Evolutionary conservation across 176 grass and related monocot genomes (phyloP).

Genomic region (Oryza australiensis): DNA sequence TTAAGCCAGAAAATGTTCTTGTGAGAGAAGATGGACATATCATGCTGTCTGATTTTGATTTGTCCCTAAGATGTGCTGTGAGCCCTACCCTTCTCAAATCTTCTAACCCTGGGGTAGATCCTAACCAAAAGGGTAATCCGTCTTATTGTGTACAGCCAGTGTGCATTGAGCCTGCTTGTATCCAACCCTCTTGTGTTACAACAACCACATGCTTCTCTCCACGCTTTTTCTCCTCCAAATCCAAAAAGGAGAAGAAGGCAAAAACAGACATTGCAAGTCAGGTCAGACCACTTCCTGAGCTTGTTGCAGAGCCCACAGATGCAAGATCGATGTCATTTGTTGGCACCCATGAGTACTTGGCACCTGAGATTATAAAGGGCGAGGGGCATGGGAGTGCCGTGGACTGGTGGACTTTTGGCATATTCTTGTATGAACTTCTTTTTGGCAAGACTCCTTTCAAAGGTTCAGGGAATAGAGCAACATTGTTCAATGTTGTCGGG

Average conservation of each 20-base stretch:
- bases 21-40: slow-evolving; percentile 88
- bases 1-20: slow-evolving; percentile 89
- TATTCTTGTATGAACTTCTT: slow-evolving; percentile 83
- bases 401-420: slow-evolving; percentile 92
- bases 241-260: slow-evolving; percentile 58
- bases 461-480: slow-evolving; percentile 73
- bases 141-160: slow-evolving; percentile 62
- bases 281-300: slow-evolving; percentile 68
- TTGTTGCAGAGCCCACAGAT: slow-evolving; percentile 74
- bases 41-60: slow-evolving; percentile 90
- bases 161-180: slow-evolving; percentile 63
- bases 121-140: slow-evolving; percentile 45
- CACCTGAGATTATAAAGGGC: slow-evolving; percentile 81
- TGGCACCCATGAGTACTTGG: slow-evolving; percentile 77
- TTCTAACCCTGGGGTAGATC: slow-evolving; percentile 50
- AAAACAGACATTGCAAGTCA: slow-evolving; percentile 62
- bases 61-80: slow-evolving; percentile 67
- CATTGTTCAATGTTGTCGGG: slow-evolving; percentile 79
- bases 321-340: slow-evolving; percentile 90
- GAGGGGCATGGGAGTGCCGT: slow-evolving; percentile 89
- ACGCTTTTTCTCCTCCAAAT: slow-evolving; percentile 66
- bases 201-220: slow-evolving; percentile 65
- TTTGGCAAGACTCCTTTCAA: slow-evolving; percentile 85
- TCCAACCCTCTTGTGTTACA: slow-evolving; percentile 62
- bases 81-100: slow-evolving; percentile 70